These are phyloP conservation scores for Polytrichum formosum DNA, from an alignment of 225 moss, liverwort and hornwort genomes.

Conservation along the genomic window DNA sequence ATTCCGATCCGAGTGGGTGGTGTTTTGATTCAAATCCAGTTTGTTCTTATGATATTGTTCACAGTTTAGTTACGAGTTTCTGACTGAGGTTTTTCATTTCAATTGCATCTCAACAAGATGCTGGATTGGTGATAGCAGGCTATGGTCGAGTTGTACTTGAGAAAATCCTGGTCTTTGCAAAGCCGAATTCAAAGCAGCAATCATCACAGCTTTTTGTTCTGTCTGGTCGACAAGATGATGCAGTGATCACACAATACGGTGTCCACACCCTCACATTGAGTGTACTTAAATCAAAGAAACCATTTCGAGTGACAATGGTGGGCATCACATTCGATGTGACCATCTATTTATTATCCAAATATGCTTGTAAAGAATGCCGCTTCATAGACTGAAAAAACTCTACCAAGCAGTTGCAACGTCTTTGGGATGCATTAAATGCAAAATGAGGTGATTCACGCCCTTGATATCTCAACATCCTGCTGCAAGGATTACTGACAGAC, in stretches of 20 bases:
- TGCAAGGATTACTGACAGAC: too few relatives aligned
- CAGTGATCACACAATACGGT: conserved; percentile 24
- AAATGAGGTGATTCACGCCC: too few relatives aligned
- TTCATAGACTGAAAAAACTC: not conserved
- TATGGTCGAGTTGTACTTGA: conserved; percentile 44
- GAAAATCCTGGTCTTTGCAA: conserved; percentile 42
- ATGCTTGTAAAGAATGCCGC: not conserved
- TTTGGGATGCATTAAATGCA: not conserved
- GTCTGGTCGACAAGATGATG: conserved; percentile 42
- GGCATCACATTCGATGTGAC: not conserved
- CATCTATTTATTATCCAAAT: not conserved
- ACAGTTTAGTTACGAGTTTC: too few relatives aligned
- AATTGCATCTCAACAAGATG: too few relatives aligned
- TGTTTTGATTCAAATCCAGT: not conserved
- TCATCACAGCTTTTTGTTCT: conserved; percentile 36
- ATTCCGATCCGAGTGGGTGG: not conserved
- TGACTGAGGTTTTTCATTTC: too few relatives aligned
- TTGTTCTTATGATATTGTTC: not conserved
- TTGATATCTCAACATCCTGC: not conserved
- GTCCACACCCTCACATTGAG: conserved; percentile 20
- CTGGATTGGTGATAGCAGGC: conserved; percentile 22
- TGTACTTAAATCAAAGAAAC: conserved; percentile 37
- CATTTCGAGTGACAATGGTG: conserved; percentile 49
- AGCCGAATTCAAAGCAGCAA: conserved; percentile 30
- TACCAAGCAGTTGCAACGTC: not conserved